These are phyloP conservation scores for Thymus quinquecostatus DNA, from an alignment of 257 asterid species.

Conservation along the genomic window DNA sequence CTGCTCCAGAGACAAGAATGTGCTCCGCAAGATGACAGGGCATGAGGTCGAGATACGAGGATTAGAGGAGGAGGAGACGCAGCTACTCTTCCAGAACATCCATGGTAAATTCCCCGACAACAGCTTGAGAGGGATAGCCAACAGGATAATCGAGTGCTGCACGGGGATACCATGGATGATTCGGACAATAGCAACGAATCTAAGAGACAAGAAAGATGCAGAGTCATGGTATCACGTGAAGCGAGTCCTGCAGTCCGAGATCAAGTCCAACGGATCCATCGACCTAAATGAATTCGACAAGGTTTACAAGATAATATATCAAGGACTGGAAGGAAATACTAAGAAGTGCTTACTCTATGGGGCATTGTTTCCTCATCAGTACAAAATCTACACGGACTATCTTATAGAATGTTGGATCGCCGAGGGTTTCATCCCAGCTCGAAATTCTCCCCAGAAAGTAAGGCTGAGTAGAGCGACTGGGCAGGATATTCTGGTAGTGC, in stretches of 20 bases:
- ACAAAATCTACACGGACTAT: conserved; percentile 14
- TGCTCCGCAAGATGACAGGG: background rate
- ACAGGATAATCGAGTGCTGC: background rate
- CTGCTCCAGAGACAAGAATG: background rate
- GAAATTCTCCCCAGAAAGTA: background rate
- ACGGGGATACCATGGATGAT: conserved; percentile 12
- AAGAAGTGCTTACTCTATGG: conserved; percentile 27
- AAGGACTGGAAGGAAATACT: background rate
- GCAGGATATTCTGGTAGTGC: background rate
- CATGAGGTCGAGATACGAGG: background rate
- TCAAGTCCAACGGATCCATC: background rate
- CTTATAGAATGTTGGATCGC: conserved; percentile 27
- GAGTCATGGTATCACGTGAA: background rate
- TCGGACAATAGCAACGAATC: too few relatives aligned
- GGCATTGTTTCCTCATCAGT: conserved; percentile 10
- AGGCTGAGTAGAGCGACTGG: background rate
- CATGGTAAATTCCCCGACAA: background rate
- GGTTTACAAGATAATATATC: background rate
- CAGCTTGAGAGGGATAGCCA: background rate
- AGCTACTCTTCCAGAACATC: background rate
- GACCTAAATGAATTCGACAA: background rate
- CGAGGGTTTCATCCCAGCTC: background rate
- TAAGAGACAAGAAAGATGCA: background rate
- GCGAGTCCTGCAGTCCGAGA: background rate
- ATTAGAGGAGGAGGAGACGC: background rate